phyloP scores from a whole-genome alignment of 441 rosid species.

The Gossypium laxum region DNA sequence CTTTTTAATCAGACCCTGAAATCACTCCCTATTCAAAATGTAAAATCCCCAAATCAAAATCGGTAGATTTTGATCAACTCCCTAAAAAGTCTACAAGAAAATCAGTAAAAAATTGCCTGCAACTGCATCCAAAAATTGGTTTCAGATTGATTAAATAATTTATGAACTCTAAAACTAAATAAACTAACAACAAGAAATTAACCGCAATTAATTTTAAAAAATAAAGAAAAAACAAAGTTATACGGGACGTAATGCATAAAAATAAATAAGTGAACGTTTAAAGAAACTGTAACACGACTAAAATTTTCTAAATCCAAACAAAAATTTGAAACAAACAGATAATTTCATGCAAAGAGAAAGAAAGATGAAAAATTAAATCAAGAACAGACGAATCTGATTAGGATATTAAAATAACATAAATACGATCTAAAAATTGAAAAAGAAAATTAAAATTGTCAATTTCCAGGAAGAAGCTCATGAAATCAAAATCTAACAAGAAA shows the following conservation, averaged over 20 bases:
- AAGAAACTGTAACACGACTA: not conserved
- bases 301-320: not conserved
- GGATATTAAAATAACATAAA: not conserved
- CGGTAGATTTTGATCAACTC: not conserved
- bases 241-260: not conserved
- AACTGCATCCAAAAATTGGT: not conserved
- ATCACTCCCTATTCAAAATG: not conserved
- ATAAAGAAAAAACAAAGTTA: not conserved
- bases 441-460: not conserved
- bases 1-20: conserved; percentile 3
- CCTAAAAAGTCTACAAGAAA: conserved; percentile 6
- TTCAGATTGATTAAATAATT: not conserved
- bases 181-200: not conserved
- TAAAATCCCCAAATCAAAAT: not conserved
- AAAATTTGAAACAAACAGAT: not conserved
- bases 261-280: not conserved
- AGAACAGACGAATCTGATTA: not conserved
- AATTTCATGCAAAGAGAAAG: not conserved
- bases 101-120: conserved; percentile 2
- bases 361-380: not conserved
- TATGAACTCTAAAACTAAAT: not conserved
- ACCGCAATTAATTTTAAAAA: not conserved
- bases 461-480: not conserved
- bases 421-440: not conserved
- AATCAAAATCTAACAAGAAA: not conserved